These are phyloP conservation scores for Mangifera indica DNA, from an alignment of 345 rosid species.

Conservation along the genomic window DNA sequence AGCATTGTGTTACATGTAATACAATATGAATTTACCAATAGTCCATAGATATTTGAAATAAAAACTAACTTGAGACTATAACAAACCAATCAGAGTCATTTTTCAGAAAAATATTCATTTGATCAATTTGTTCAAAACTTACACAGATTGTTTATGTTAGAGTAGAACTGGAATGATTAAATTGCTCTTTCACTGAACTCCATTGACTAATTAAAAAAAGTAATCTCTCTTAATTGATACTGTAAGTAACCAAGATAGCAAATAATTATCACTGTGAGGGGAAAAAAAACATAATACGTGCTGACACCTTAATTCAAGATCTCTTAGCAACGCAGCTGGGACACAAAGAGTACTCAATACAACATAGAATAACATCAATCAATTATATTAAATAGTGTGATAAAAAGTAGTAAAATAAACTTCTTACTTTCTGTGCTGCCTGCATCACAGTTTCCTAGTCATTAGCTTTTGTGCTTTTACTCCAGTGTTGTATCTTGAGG, in stretches of 20 bases:
- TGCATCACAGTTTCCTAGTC: conserved; percentile 65
- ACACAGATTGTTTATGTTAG: neutral
- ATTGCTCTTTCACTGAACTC: neutral
- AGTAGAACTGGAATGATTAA: neutral
- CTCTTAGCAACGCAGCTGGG: neutral
- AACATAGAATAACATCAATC: neutral
- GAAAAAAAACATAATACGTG: neutral
- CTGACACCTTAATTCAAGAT: neutral
- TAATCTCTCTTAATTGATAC: neutral
- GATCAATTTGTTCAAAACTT: neutral
- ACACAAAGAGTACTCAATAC: neutral
- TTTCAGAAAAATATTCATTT: neutral
- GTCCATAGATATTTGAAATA: neutral
- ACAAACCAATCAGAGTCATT: neutral
- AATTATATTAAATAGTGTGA: neutral
- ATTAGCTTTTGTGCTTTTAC: conserved; percentile 80
- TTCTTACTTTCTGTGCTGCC: conserved; percentile 73
- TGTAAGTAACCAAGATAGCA: neutral
- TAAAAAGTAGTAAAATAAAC: neutral
- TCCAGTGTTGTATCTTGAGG: conserved; percentile 83
- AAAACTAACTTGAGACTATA: neutral
- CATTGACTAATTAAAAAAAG: neutral
- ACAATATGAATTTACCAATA: conserved; percentile 3
- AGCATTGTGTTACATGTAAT: neutral
- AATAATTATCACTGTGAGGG: neutral